Evolutionary conservation across 192 early-diverging fungal species (phyloP), one percentile per base, ranked within the genome.

Genomic region (Rhizoclosmatium globosum): DNA sequence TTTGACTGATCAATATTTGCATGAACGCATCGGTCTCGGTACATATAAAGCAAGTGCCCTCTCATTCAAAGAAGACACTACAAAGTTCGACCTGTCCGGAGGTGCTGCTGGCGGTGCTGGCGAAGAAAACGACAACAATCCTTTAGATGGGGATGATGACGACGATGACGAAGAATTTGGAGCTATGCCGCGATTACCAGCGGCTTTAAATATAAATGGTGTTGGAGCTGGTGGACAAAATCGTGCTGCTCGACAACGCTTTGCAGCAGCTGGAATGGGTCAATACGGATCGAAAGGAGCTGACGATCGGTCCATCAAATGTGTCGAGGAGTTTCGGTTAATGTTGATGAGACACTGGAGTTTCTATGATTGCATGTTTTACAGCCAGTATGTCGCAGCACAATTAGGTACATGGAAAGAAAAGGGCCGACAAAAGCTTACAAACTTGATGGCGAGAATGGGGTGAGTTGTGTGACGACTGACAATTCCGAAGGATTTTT

Each of bases 291-390:
- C 65, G 66, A 68, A 69, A 76, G 38, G 75, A 21, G 81, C 85
- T 13, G 86, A 92, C 17, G 87, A 93, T 64, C 78, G 85, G 1
- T 69, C 59, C 0, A 94, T 95, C 47, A 79, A 80, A 23, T 88
- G 85, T 71, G 87, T 87, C 2, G 89, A 93, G n/a, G 97, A 99
- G 82, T 94, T 95, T 47, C 84, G 91, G 53, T 91, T 99, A 47
- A 88, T 94, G 87, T 85, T 99, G 78, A 89, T 95, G 31, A 86
- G 95, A 47, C 97, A 99, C 76, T 99, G 97, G 97, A 96, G 90
- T 57, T 85, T 99, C 2, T 91, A 92, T 73, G 94, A 93, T 47
- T 91, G 93, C 64, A 92, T 99, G 94, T 93, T 90, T 68, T 92
- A 93, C 82, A 96, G 94, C 58, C 88, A 89, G 9, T 97, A 95